phyloP scores from a whole-genome alignment of 2,329 filamentous ascomycete species.

The Tolypocladium cylindrosporum region DNA sequence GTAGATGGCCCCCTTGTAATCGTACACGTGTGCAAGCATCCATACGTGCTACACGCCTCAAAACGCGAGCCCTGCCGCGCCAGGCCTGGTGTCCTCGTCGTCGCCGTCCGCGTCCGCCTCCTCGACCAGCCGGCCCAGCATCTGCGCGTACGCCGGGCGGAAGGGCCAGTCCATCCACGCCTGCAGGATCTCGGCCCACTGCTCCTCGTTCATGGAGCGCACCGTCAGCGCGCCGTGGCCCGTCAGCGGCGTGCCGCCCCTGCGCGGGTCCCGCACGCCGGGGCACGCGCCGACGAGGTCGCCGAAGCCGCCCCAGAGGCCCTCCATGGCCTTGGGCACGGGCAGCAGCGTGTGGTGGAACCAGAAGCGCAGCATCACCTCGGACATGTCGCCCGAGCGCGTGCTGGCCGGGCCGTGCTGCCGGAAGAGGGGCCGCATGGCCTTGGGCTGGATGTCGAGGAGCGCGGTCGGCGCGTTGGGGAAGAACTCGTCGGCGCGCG shows the following conservation, averaged over 20 bases:
- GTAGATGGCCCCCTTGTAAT: neutral
- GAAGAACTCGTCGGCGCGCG: constrained; percentile 52
- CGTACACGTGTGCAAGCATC: neutral
- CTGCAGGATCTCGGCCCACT: constrained; percentile 48
- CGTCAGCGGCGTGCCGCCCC: constrained; percentile 33
- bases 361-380: constrained; percentile 32
- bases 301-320: constrained; percentile 49
- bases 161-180: constrained; percentile 61
- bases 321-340: constrained; percentile 34
- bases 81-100: neutral
- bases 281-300: constrained; percentile 39
- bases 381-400: constrained; percentile 39
- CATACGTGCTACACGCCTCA: neutral
- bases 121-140: constrained; percentile 33
- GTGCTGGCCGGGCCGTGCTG: constrained; percentile 28
- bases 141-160: constrained; percentile 35
- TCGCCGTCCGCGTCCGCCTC: constrained; percentile 12
- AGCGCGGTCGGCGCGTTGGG: constrained; percentile 49
- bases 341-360: constrained; percentile 35
- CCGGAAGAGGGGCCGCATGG: constrained; percentile 37
- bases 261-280: constrained; percentile 34
- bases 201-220: constrained; percentile 38
- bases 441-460: constrained; percentile 56
- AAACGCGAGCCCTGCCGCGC: neutral
- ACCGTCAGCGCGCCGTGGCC: constrained; percentile 32